A percentile compares a stretch with the other conserved stretches of the same genome.
Evolutionary conservation across 139 green algal genomes (phyloP).

Genomic region (Mychonastes homosphaera): DNA sequence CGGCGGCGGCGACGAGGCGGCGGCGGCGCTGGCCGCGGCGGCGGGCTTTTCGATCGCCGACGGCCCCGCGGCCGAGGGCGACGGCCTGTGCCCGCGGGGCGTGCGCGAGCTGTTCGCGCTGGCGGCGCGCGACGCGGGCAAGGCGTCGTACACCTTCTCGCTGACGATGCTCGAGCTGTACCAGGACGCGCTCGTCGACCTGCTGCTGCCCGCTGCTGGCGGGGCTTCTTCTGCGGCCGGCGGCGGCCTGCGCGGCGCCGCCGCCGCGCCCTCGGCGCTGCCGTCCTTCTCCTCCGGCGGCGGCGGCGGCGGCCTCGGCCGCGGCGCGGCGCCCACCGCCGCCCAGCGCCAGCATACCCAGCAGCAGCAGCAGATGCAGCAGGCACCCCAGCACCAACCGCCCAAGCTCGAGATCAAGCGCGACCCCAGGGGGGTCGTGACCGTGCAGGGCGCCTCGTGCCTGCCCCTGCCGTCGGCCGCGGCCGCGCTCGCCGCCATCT

Average conservation of each 20-base stretch:
- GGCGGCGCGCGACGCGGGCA: constrained; percentile 29
- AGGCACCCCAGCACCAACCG: background rate
- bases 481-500: constrained; percentile 32
- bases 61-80: background rate
- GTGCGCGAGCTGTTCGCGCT: constrained; percentile 76
- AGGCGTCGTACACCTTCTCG: constrained; percentile 73
- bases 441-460: constrained; percentile 54
- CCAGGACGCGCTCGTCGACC: constrained; percentile 67
- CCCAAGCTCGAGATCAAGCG: constrained; percentile 97
- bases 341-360: background rate
- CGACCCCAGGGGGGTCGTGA: constrained; percentile 89
- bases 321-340: too few species aligned
- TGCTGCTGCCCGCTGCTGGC: constrained; percentile 63
- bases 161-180: constrained; percentile 97
- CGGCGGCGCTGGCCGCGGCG: background rate
- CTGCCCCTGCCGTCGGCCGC: background rate
- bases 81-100: constrained; percentile 75
- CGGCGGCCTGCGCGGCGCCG: too few species aligned
- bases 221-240: too few species aligned
- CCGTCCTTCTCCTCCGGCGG: background rate
- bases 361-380: constrained; percentile 4
- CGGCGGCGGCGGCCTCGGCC: background rate
- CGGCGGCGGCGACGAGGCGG: background rate
- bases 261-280: background rate
- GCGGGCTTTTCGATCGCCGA: background rate